Evolutionary conservation across 352 stramenopile species (phyloP), one percentile per base, ranked within the genome.

Genomic region (Pythium phragmiticola): DNA sequence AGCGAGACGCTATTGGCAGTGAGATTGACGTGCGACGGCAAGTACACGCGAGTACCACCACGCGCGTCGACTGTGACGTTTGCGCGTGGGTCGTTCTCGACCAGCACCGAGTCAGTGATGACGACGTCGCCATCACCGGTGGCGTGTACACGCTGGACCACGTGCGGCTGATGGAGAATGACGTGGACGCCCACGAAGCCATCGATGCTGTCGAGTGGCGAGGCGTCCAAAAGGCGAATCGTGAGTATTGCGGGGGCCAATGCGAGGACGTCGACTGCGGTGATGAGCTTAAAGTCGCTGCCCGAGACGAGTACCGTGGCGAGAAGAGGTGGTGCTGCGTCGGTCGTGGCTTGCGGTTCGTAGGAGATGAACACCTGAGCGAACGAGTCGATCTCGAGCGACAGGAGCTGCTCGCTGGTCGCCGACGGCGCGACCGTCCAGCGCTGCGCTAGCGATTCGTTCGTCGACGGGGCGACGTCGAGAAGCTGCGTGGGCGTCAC

Each of bases 241-340:
- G 39, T 17, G 28, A 63, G 46, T 2, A 28, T 54, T 30, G 33
- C 26, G 2, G 36, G 9, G 3, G 30, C 45, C 17, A 45, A 16
- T 7, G 19, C 30, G 16, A 54, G 8, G 9, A 63, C 47, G 19
- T 63, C 57, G 21, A 36, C 47, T 6, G 57, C 47, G n/a, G 57
- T 63, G 36, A 63, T 63, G 43, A 63, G 57, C 43, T 63, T 63
- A 34, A 63, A 63, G 14, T 63, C 57, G 36, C 57, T 63, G 3
- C 57, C 57, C 3, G 57, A 49, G 45, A 63, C 57, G 8, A 34
- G 12, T 17, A 63, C 47, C 2, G 57, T 56, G 12, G 47, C 45
- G 9, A 56, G 43, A 16, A 34, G 28, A 16, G 43, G 26, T 16
- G 28, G 41, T 17, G 28, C 26, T 37, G 9, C 7, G 23, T 23